Evolutionary conservation across 129 eudicot species (phyloP), one percentile per base, ranked within the genome.

Genomic region (Escallonia herrerae): DNA sequence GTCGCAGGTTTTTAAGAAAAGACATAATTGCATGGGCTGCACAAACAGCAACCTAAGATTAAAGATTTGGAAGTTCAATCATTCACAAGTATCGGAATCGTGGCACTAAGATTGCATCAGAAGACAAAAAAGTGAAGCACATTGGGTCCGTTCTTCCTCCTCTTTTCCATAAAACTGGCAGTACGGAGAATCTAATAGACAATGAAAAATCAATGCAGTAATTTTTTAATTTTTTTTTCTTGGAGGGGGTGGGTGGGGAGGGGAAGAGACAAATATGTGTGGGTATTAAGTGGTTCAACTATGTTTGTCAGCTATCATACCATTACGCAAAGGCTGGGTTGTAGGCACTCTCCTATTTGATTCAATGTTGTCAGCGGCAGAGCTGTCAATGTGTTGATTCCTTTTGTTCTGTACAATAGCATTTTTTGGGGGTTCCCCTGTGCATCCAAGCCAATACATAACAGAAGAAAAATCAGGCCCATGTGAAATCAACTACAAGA

Each of bases 11-110:
- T 86, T 60, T 86, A 33, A 93, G 78, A 71, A 79, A 46, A 58
- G 91, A 85, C 71, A 93, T 74, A 67, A 93, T 93, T 49, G 84
- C 82, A 65, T 74, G 58, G 8, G 87, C 98, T 93, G 95, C 79
- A 69, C 49, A 58, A 60, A 65, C 37, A 43, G 57, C 50, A 66
- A 66, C 12, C 62, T 8, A 15, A 47, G 53, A 49, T 39, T 40
- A 4, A 22, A 22, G 33, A 1, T 22, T 22, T 22, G 33, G 33
- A 22, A 22, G 1, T 22, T 22, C 33, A 22, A 22, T 22, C 33
- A 22, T 22, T 22, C 33, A 22, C 33, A 22, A 22, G 33, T 22
- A 22, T 22, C 33, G 33, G 33, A 22, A 22, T 22, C 33, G 33
- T 22, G 33, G 33, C 33, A 22, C 33, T 22, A 22, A 0, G 33